Evolutionary conservation across 805 yeast species (phyloP), one percentile per base, ranked within the genome.

Genomic region (Metschnikowia dekortorum): DNA sequence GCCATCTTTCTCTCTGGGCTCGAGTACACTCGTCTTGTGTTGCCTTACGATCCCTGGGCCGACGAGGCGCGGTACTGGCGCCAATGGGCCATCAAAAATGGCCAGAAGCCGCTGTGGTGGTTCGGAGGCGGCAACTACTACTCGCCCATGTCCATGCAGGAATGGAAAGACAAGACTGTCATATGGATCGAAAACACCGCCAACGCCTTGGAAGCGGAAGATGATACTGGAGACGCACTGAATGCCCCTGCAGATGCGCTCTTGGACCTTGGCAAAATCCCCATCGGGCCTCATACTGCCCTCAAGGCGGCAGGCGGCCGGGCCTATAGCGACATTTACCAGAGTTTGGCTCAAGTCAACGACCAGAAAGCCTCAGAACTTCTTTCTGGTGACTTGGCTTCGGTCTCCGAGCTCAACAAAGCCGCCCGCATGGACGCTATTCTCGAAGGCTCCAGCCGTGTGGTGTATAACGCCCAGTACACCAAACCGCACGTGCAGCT

Each of bases 11-110:
- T 78, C 48, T 71, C 86, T 2, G 78, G 82, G 2, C 61, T 84
- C 34, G 92, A 85, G 58, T 56, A 74, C 6, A 70, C 80, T 13
- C 69, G 91, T 48, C 56, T 83, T 37, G 58, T 73, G 8, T 53
- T 68, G 10, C 70, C 75, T 1, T 62, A 65, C 44, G 91, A 85
- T 60, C 91, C 91, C 8, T 85, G 91, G 91, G 73, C 66, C 28
- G 88, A 82, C 32, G 89, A 85, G 59, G 87, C 89, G 2, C 72
- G 65, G 42, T 59, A 61, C 14, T 84, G 81, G 33, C 76, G 89
- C 36, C 67, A 66, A 16, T 62, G 74, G 50, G 85, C 84, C 1
- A 68, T 67, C 30, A 67, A 71, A 42, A 71, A 70, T 42, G 83
- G 86, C 6, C 70, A 71, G 49, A 68, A 67, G 33, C 76, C 79